Base-by-base conservation (phyloP, 2,329 filamentous ascomycete genomes). In the Fusarium nodosum region DNA sequence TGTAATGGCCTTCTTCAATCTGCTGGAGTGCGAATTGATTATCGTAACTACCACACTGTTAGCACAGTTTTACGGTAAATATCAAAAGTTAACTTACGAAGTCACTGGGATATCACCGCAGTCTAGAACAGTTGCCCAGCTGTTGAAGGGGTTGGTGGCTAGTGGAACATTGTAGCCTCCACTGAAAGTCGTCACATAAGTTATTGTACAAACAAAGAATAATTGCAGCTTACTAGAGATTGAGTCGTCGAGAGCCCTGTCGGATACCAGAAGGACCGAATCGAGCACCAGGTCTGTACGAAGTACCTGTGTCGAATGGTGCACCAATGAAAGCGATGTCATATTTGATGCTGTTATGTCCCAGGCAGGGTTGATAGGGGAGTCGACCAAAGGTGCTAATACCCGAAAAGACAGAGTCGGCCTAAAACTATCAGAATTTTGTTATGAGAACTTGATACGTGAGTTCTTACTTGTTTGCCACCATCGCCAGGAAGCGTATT, bases 131-230 rank as follows among this genome's bases (percentile, higher is more conserved):
- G 87, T 93, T 2, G 93, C 90, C 87, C 92, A 94, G 71, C 88
- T 90, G 76, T 92, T 89, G 83, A 96, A 96, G 0, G 92, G 92
- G 79, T 96, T 95, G 24, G 91, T 91, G 30, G 87, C 84, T 16
- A 97, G 82, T 0, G 93, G 92, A 7, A 96, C 93, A 73, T 97
- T 96, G 80, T 96, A 97, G 7, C 93, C 93, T 73, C 93, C 93
- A 77, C 92, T 95, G 82, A 5, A 12, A 0, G 7, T 7, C 26
- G 0, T 38, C 16, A n/a, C 18, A 42, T 54, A 7, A 56, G 51
- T 10, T 10, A 12, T 2, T 16, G 1, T 10, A 10, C 2, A 7
- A 24, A 30, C 2, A 7, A 5, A 4, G 36, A 12, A 3, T 51
- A 51, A 9, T 5, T 12, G 56, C 66, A 36, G 86, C 90, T 75